phyloP scores from a whole-genome alignment of 768 basidiomycete species.

The Cyclocybe cylindracea region DNA sequence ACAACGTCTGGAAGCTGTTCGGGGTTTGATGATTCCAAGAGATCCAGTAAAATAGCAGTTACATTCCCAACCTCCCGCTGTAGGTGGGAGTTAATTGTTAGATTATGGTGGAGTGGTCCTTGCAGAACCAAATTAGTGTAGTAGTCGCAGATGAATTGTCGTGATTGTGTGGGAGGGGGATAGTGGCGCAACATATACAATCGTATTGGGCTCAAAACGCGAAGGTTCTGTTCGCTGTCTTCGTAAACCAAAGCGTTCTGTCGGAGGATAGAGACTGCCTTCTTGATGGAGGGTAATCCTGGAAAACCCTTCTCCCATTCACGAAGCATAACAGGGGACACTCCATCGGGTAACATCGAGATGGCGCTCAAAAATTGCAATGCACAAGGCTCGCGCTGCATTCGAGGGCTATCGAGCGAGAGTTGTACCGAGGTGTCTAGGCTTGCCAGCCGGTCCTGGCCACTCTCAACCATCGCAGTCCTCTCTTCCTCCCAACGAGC shows the following conservation, averaged over 20 bases:
- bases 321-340: slow-evolving; percentile 16
- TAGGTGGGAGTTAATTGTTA: slow-evolving; percentile 14
- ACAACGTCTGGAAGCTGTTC: slow-evolving; percentile 15
- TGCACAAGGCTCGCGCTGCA: slow-evolving; percentile 24
- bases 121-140: slow-evolving; percentile 19
- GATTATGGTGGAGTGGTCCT: slow-evolving; percentile 7
- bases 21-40: slow-evolving; percentile 6
- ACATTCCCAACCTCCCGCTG: slow-evolving; percentile 25
- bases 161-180: slow-evolving; percentile 18
- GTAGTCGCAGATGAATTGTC: slow-evolving; percentile 21
- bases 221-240: slow-evolving; percentile 18
- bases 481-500: slow-evolving; percentile 28
- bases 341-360: slow-evolving; percentile 29
- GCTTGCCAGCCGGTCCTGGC: slow-evolving; percentile 26
- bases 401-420: slow-evolving; percentile 28
- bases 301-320: slow-evolving; percentile 19
- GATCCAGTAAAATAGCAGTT: slow-evolving; percentile 21
- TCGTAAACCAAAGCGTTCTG: slow-evolving; percentile 27
- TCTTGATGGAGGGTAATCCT: slow-evolving; percentile 19
- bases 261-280: slow-evolving; percentile 23
- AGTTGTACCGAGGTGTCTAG: slow-evolving; percentile 31
- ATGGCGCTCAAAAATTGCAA: slow-evolving; percentile 25
- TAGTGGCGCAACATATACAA: slow-evolving; percentile 21
- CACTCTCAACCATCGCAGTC: slow-evolving; percentile 27
- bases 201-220: slow-evolving; percentile 29